These are phyloP conservation scores for Wilcoxina mikolae DNA, from an alignment of 495 filamentous ascomycete species.

Conservation along the genomic window DNA sequence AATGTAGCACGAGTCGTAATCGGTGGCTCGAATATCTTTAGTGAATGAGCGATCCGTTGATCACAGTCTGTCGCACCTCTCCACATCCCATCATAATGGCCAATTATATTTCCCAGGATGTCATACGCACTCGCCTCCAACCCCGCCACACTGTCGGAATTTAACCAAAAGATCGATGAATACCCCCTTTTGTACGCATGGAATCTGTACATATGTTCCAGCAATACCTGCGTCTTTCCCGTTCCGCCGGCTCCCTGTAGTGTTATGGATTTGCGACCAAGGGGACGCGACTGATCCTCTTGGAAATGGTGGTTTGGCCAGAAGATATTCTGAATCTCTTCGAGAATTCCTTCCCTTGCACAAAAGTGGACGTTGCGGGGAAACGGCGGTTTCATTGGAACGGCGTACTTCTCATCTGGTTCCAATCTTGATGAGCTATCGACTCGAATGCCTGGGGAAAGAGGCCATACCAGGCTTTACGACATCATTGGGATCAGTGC, in stretches of 20 bases:
- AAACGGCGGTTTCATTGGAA: conserved; percentile 1
- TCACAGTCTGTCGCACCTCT: not conserved
- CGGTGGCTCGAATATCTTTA: not conserved
- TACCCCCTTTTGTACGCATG: not conserved
- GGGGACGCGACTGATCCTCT: not conserved
- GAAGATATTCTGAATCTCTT: not conserved
- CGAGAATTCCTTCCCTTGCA: not conserved
- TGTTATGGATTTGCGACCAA: not conserved
- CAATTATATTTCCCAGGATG: conserved; percentile 5
- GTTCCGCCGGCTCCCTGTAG: conserved; percentile 6
- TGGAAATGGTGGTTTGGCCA: not conserved
- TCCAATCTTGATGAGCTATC: not conserved
- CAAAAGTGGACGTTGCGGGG: conserved; percentile 4
- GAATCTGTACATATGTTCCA: conserved; percentile 14
- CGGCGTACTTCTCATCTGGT: not conserved
- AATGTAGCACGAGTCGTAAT: conserved; percentile 1
- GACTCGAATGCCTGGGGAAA: not conserved
- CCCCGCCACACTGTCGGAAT: not conserved
- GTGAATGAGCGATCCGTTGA: not conserved
- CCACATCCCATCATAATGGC: conserved; percentile 1
- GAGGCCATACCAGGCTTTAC: not conserved
- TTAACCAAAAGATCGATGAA: conserved; percentile 15
- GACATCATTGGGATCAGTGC: not conserved
- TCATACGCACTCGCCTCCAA: not conserved
- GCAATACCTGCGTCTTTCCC: conserved; percentile 11